Conservation (phyloP, 768 basidiomycete genomes). For the Suillus weaverae region DNA sequence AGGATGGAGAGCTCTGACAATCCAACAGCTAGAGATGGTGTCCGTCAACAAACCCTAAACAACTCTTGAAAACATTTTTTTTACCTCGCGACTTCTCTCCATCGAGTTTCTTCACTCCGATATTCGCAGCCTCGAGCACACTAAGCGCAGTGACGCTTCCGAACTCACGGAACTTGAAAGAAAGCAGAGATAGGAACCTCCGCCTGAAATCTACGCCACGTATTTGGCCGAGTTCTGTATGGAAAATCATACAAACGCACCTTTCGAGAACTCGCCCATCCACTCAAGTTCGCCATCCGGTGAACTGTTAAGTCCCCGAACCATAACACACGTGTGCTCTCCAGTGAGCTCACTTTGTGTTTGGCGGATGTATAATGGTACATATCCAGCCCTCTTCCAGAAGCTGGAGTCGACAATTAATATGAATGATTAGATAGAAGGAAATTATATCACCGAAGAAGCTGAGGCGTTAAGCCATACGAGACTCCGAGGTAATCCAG, state of each 20-base stretch:
- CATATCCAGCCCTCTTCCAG: conserved; percentile 93
- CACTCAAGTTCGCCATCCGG: conserved; percentile 67
- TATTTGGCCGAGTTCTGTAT: not conserved
- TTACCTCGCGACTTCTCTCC: conserved; percentile 27
- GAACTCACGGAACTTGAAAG: conserved; percentile 95
- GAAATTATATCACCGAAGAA: conserved; percentile 57
- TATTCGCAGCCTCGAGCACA: conserved; percentile 82
- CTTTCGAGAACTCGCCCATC: conserved; percentile 86
- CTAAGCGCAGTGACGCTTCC: conserved; percentile 84
- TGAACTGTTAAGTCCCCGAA: conserved; percentile 76
- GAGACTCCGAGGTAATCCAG: conserved; percentile 96
- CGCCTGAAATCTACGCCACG: conserved; percentile 78
- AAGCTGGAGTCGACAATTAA: conserved; percentile 49
- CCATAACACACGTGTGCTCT: conserved; percentile 96
- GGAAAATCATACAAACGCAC: conserved; percentile 33
- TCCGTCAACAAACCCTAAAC: conserved; percentile 10
- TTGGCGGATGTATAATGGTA: conserved; percentile 91
- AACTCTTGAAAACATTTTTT: conserved; percentile 28
- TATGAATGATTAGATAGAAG: not conserved
- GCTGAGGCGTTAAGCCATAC: conserved; percentile 86
- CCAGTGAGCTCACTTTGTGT: conserved; percentile 94
- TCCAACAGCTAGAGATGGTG: conserved; percentile 33
- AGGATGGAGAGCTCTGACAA: conserved; percentile 56
- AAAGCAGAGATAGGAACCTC: conserved; percentile 85
- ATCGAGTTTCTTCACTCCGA: conserved; percentile 52